Base-by-base conservation (phyloP, 2,329 filamentous ascomycete species). In the Juglanconis oblonga region DNA sequence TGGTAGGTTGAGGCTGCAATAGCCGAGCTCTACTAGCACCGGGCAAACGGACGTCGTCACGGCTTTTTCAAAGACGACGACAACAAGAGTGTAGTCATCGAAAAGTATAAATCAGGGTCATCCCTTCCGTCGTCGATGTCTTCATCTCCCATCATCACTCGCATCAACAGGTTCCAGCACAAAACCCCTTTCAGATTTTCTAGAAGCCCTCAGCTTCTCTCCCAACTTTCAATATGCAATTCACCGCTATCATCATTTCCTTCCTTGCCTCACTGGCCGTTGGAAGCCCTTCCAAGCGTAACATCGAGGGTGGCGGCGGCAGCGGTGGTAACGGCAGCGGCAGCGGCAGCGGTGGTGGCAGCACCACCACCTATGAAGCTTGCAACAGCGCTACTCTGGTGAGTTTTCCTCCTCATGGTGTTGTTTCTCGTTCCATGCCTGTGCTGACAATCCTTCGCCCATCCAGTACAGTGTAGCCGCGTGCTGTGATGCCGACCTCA, bases 211-310 rank as follows among this genome's bases (percentile, higher is more conserved):
- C 9, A 54, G n/a, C 9, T 44, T 31, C 17, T 29, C 31, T 13
- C 10, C 6, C 29, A 32, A 3, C 13, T 6, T 35, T n/a, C 51
- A 63, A 50, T 24, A 63, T 63, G 61, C 58, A 57, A n/a, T 52
- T 48, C 10, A 36, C 61, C 32, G 36, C 51, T 11, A 17, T 63
- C 4, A 35, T 53, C 59, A 29, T 57, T 29, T 42, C 47, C 13
- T n/a, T 55, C 59, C 48, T 62, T 55, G 55, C 63, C 33, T 63
- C 61, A 24, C 14, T 63, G 29, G 61, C 61, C 54, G 40, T 61
- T 11, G 58, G 58, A 13, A 17, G 24, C 10, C 61, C 61, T 29
- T 33, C 55, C n/a, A 52, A 48, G 38, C 35, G 47, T 17, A 14
- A 35, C 32, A 33, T 11, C 8, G 33, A 31, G n/a, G 47, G 45